phyloP scores from a whole-genome alignment of 2,329 filamentous ascomycete species.

The Lasiodiplodia gonubiensis region DNA sequence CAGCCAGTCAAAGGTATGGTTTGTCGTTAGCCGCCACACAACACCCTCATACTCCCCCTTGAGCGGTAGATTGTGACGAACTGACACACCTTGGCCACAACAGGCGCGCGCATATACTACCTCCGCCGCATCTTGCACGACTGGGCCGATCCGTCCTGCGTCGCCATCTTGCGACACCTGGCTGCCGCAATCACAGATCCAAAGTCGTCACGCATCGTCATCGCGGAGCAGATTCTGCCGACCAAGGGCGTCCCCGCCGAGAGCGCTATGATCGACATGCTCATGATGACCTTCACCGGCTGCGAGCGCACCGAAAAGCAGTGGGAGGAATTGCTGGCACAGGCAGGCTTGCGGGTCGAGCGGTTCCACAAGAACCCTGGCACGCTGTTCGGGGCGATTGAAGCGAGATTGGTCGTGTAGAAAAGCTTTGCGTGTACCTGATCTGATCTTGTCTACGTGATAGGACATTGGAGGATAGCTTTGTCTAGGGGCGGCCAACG shows the following conservation, averaged over 20 bases:
- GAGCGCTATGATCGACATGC: conserved; percentile 43
- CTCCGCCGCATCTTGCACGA: conserved; percentile 48
- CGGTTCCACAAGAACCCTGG: conserved; percentile 27
- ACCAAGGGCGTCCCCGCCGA: conserved; percentile 39
- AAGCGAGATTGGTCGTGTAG: conserved; percentile 9
- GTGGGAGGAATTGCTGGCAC: conserved; percentile 30
- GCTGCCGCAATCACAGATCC: conserved; percentile 39
- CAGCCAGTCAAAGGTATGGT: conserved; percentile 40
- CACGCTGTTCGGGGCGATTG: conserved; percentile 29
- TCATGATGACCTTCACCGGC: conserved; percentile 46
- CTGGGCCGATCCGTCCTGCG: conserved; percentile 44
- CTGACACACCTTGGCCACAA: neutral
- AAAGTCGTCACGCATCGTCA: conserved; percentile 42
- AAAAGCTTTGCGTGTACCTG: neutral
- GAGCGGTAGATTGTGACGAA: too few species aligned
- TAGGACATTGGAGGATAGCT: too few species aligned
- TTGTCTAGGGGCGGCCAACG: too few species aligned
- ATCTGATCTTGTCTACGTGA: too few species aligned
- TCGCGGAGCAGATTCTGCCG: conserved; percentile 45
- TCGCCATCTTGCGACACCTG: conserved; percentile 42
- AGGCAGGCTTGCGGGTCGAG: conserved; percentile 31
- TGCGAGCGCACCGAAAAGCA: conserved; percentile 31
- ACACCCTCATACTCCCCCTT: too few species aligned
- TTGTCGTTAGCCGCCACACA: too few species aligned
- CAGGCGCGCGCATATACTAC: conserved; percentile 45